phyloP scores from a whole-genome alignment of 352 stramenopile species.

The Phytopythium helicoides region DNA sequence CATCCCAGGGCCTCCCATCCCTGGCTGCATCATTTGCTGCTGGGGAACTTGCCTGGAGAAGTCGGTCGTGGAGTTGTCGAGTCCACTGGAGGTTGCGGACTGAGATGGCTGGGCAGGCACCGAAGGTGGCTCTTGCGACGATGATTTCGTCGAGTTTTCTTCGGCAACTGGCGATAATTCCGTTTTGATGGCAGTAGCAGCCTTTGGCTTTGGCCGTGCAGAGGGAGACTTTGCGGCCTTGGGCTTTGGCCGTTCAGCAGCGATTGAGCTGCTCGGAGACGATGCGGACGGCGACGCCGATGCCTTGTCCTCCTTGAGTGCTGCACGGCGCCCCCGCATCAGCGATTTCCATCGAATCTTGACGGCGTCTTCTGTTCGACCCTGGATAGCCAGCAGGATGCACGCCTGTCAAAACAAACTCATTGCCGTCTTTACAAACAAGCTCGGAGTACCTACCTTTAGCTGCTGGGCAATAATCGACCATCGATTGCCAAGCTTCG shows the following conservation, averaged over 20 bases:
- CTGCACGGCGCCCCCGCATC: constrained; percentile 71
- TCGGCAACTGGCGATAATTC: constrained; percentile 16
- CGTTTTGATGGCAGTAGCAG: constrained; percentile 12
- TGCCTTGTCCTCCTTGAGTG: constrained; percentile 65
- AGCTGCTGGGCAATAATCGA: constrained; percentile 91
- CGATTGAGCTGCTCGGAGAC: constrained; percentile 9
- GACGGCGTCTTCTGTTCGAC: constrained; percentile 90
- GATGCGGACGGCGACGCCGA: constrained; percentile 10
- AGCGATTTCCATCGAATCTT: constrained; percentile 94
- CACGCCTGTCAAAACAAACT: not conserved
- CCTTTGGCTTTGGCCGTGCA: constrained; percentile 20
- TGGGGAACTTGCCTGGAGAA: constrained; percentile 26
- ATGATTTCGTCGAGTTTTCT: constrained; percentile 9
- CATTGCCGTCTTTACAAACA: too few species aligned
- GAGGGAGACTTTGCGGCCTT: constrained; percentile 42
- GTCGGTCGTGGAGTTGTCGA: constrained; percentile 14
- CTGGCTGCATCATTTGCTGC: constrained; percentile 16
- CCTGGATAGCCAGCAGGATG: constrained; percentile 23
- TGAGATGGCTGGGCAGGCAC: constrained; percentile 6
- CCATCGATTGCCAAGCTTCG: constrained; percentile 91
- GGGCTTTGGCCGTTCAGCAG: constrained; percentile 22
- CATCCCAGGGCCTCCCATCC: constrained; percentile 18
- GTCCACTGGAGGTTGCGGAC: not conserved
- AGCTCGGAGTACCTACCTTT: constrained; percentile 34
- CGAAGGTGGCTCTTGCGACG: not conserved